These are phyloP conservation scores for Cyberlindnera amylophila DNA, from an alignment of 805 yeast species.

Conservation along the genomic window DNA sequence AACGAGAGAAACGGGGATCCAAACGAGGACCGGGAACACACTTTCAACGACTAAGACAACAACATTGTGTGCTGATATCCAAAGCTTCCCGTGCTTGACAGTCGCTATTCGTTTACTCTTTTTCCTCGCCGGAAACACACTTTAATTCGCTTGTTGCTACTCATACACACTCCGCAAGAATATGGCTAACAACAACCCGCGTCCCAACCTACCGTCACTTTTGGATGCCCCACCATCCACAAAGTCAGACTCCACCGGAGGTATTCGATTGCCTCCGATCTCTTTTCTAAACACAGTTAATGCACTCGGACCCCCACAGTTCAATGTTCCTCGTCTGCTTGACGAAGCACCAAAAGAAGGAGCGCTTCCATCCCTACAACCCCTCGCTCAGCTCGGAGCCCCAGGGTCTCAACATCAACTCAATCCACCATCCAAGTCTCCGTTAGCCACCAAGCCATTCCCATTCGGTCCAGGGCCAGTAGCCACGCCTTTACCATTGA, in stretches of 20 bases:
- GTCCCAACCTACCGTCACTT: constrained; percentile 17
- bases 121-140: too few relatives aligned
- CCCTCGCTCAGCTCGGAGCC: constrained; percentile 1
- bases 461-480: constrained; percentile 1
- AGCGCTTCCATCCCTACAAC: constrained; percentile 6
- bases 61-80: too few relatives aligned
- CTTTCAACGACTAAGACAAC: background rate
- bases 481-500: constrained; percentile 13
- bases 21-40: background rate
- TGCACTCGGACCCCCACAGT: constrained; percentile 5
- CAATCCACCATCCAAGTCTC: background rate
- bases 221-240: constrained; percentile 8
- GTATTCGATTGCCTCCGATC: constrained; percentile 37
- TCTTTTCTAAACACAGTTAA: constrained; percentile 28
- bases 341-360: constrained; percentile 11
- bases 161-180: background rate
- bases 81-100: too few relatives aligned
- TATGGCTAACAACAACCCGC: constrained; percentile 12
- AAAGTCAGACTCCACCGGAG: constrained; percentile 9
- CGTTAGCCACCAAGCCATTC: background rate
- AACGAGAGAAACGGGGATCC: background rate
- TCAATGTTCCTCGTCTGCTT: constrained; percentile 13
- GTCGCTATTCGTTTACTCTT: too few relatives aligned
- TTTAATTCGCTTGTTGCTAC: too few relatives aligned
- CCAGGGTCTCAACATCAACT: background rate